A percentile compares a stretch with the other conserved stretches of the same genome.
Conservation (phyloP, 2,329 filamentous ascomycete genomes). For the Fusarium keratoplasticum region DNA sequence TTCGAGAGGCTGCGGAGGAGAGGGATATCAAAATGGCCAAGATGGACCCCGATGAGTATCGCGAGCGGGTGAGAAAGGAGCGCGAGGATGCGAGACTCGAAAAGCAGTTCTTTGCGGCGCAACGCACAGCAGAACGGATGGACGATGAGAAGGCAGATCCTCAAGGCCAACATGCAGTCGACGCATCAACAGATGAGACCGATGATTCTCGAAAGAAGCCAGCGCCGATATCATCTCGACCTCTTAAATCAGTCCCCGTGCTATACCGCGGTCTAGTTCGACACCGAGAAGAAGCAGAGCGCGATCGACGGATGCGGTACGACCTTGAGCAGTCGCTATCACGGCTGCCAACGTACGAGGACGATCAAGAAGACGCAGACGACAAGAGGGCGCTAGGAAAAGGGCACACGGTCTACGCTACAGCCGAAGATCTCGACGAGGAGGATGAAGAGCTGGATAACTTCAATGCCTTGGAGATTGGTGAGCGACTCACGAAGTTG, state of each 20-base stretch:
- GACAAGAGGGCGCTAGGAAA: slow-evolving; percentile 77
- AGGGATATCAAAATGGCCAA: slow-evolving; percentile 69
- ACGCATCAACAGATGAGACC: slow-evolving; percentile 30
- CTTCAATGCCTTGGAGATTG: slow-evolving; percentile 76
- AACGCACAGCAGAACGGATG: slow-evolving; percentile 84
- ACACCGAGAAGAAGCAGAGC: slow-evolving; percentile 75
- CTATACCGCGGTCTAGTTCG: slow-evolving; percentile 83
- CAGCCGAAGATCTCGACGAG: slow-evolving; percentile 78
- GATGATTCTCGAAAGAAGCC: slow-evolving; percentile 45
- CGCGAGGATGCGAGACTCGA: slow-evolving; percentile 76
- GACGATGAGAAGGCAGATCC: slow-evolving; percentile 62
- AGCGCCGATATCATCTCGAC: slow-evolving; percentile 57
- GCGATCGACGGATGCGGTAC: slow-evolving; percentile 72
- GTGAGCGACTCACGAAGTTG: slow-evolving; percentile 74
- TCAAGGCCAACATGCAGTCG: neutral
- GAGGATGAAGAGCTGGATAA: slow-evolving; percentile 84
- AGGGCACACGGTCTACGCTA: slow-evolving; percentile 63
- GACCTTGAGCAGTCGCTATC: slow-evolving; percentile 75
- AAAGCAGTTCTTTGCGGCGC: slow-evolving; percentile 78
- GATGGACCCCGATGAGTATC: slow-evolving; percentile 76
- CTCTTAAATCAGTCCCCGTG: slow-evolving; percentile 77
- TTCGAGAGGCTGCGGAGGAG: slow-evolving; percentile 71
- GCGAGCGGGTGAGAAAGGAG: slow-evolving; percentile 77
- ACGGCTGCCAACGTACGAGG: slow-evolving; percentile 74
- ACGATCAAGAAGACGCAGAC: slow-evolving; percentile 77